Percentiles rank a stretch among this genome's conserved stretches.
Evolutionary conservation across 2,329 filamentous ascomycete genomes (phyloP).

Genomic region (Venturia carpophila): DNA sequence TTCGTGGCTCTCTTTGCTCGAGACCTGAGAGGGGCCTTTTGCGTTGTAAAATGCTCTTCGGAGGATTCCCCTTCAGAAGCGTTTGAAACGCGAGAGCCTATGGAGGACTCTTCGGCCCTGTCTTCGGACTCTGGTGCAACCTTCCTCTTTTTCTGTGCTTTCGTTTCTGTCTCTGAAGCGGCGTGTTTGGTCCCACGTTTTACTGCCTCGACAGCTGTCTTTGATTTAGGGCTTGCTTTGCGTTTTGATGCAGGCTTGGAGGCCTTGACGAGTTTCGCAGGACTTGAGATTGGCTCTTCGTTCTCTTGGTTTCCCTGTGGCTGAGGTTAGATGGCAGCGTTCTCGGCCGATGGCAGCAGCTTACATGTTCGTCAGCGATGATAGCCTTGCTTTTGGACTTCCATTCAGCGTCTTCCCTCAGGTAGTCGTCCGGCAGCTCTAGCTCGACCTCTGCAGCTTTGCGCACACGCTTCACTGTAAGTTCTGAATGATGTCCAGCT

Average conservation of each 20-base stretch:
- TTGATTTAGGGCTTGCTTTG: neutral
- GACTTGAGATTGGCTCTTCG: slow-evolving; percentile 5
- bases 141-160: slow-evolving; percentile 18
- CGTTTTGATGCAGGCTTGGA: slow-evolving; percentile 25
- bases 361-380: slow-evolving; percentile 45
- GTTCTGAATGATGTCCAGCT: slow-evolving; percentile 35
- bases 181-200: slow-evolving; percentile 25
- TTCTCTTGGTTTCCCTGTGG: slow-evolving; percentile 4
- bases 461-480: slow-evolving; percentile 52
- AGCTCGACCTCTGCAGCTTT: slow-evolving; percentile 45
- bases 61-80: neutral
- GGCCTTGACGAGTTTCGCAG: slow-evolving; percentile 21
- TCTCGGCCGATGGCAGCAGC: slow-evolving; percentile 24
- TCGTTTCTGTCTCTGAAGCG: slow-evolving; percentile 19
- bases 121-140: slow-evolving; percentile 17
- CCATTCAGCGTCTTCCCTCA: slow-evolving; percentile 48
- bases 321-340: slow-evolving; percentile 24
- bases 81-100: slow-evolving; percentile 1
- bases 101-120: slow-evolving; percentile 18
- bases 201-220: slow-evolving; percentile 13
- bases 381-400: slow-evolving; percentile 46
- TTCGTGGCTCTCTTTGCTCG: neutral
- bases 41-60: neutral
- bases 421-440: slow-evolving; percentile 45
- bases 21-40: neutral